These are phyloP conservation scores for Exophiala sp. DNA, from an alignment of 2,329 filamentous ascomycete genomes.

Conservation along the genomic window DNA sequence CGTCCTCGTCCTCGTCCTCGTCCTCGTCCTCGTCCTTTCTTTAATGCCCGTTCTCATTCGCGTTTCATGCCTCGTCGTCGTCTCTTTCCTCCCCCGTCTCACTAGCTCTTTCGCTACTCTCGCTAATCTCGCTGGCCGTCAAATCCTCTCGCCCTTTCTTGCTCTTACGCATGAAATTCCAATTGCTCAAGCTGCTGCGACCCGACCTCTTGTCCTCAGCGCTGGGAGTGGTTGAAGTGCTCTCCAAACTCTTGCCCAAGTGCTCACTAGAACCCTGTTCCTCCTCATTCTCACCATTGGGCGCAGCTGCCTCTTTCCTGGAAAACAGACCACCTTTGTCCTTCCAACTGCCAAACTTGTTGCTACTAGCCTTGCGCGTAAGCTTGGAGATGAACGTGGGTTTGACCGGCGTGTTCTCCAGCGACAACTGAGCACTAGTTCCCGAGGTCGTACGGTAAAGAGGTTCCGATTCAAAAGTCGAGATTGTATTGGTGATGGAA, in stretches of 20 bases:
- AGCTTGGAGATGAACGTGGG: conserved; percentile 49
- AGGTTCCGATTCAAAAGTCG: conserved; percentile 45
- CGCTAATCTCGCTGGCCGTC: conserved; percentile 33
- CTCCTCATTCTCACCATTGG: conserved; percentile 41
- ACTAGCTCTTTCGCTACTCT: conserved; percentile 41
- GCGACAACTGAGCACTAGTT: conserved; percentile 29
- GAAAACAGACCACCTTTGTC: conserved; percentile 43
- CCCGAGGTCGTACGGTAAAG: conserved; percentile 43
- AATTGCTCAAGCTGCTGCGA: conserved; percentile 40
- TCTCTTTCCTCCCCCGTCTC: conserved; percentile 41
- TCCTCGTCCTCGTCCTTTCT: not conserved
- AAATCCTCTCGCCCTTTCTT: conserved; percentile 28
- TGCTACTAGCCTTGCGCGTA: conserved; percentile 47
- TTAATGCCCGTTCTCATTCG: not conserved
- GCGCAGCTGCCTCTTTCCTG: conserved; percentile 40
- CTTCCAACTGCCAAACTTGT: conserved; percentile 48
- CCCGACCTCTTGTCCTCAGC: conserved; percentile 41
- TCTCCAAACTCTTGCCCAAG: conserved; percentile 29
- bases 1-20: too few species aligned
- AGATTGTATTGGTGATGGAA: conserved; percentile 37
- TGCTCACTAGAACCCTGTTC: conserved; percentile 35
- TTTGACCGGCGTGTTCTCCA: conserved; percentile 33
- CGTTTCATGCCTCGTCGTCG: conserved; percentile 31
- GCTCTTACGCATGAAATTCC: conserved; percentile 43
- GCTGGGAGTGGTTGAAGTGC: conserved; percentile 23